Evolutionary conservation across 371 early-diverging fungal genomes (phyloP), one percentile per base, ranked within the genome.

Genomic region (Rhizopus delemar): DNA sequence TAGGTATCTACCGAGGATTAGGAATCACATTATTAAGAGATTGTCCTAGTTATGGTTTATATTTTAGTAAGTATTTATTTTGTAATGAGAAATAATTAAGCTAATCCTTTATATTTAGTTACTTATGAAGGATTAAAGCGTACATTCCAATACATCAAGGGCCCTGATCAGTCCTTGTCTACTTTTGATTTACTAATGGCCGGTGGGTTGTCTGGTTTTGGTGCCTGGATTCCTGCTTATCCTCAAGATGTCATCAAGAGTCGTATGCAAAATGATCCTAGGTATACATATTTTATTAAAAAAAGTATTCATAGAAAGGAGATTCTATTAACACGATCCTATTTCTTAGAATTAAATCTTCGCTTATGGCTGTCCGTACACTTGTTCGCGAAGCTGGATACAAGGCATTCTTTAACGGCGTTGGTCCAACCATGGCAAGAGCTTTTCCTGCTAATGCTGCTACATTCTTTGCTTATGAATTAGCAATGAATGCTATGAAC

Each of bases 361-460:
- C 51, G 5, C 8, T 34, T 35, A 34, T 34, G 34, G 51, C 51
- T 22, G 32, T 51, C 34, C 51, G 51, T 51, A 59, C 59, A 2
- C 33, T 64, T 3, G 58, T 59, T 36, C 58, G 29, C 31, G 32
- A 84, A 49, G 68, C 77, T 4, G 76, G 77, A 43, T 60, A 72
- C 41, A 82, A 80, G 55, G 82, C 82, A 4, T 89, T 90, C 69
- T 86, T 92, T 71, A 83, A 84, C 36, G 94, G 94, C 31, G 82
- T 93, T 60, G 90, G 87, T 1, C 93, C 94, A 2, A 91, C 94
- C 3, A 81, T 94, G 76, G 82, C 89, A n/a, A 76, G 94, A 52
- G 94, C 94, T 15, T 93, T 93, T 86, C 94, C 94, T 46, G 94
- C 94, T 32, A 93, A 93, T 56, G 93, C 93, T 1, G 92, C 92